Evolutionary conservation across 2,329 filamentous ascomycete species (phyloP).

Genomic region (Aspergillus versicolor): DNA sequence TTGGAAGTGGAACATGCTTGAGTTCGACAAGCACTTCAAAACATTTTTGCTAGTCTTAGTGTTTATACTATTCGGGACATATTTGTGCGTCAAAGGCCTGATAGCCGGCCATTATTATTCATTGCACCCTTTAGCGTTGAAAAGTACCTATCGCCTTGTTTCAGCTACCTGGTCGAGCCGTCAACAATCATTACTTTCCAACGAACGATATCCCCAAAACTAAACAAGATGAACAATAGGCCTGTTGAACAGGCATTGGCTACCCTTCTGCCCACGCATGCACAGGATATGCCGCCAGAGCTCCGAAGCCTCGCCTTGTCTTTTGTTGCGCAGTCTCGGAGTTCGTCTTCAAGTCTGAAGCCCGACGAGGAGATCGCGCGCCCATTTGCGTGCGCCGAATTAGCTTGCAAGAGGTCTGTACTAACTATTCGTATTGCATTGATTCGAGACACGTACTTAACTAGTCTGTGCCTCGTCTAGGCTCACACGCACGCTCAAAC

Average conservation of each 20-base stretch:
- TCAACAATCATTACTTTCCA: neutral
- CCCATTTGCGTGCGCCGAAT: slow-evolving; percentile 78
- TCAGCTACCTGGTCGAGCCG: neutral
- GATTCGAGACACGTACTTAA: neutral
- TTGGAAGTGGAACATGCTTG: neutral
- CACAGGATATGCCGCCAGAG: slow-evolving; percentile 64
- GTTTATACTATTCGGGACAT: neutral
- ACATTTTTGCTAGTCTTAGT: neutral
- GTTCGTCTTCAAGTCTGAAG: slow-evolving; percentile 73
- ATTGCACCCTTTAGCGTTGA: neutral
- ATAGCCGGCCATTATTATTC: neutral
- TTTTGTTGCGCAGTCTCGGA: slow-evolving; percentile 76
- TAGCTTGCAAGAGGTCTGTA: slow-evolving; percentile 80
- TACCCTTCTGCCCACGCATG: slow-evolving; percentile 72
- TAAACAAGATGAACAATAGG: slow-evolving; percentile 62
- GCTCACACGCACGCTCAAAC: slow-evolving; percentile 71
- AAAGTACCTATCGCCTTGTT: neutral
- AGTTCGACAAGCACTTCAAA: neutral
- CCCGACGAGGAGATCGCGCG: slow-evolving; percentile 85
- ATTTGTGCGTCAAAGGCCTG: neutral
- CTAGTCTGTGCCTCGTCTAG: slow-evolving; percentile 42
- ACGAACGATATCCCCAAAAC: neutral
- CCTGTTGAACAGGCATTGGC: slow-evolving; percentile 71
- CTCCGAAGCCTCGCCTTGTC: slow-evolving; percentile 71
- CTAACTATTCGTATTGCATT: neutral